Evolutionary conservation across 2,329 filamentous ascomycete species (phyloP).

Genomic region (Trichoderma harzianum): DNA sequence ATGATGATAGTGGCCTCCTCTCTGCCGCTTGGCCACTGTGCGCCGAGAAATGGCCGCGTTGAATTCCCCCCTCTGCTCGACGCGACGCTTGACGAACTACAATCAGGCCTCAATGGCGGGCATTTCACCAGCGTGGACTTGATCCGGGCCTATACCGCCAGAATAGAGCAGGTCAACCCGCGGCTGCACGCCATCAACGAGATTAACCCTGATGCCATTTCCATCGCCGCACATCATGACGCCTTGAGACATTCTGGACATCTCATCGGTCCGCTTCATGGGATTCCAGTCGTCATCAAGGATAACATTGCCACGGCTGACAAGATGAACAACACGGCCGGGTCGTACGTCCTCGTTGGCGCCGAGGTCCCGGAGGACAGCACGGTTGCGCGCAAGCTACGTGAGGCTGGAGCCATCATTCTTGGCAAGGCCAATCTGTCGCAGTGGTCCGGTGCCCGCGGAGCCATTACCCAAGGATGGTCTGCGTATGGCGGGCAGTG

Average conservation of each 20-base stretch:
- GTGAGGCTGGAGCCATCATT: conserved; percentile 59
- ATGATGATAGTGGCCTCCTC: not conserved
- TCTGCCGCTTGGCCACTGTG: not conserved
- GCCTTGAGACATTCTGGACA: conserved; percentile 11
- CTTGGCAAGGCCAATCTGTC: conserved; percentile 63
- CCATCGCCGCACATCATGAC: conserved; percentile 25
- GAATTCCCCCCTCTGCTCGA: not conserved
- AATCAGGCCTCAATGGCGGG: conserved; percentile 21
- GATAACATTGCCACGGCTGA: conserved; percentile 61
- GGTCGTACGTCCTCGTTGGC: conserved; percentile 56
- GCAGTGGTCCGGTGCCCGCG: conserved; percentile 59
- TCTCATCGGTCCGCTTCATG: conserved; percentile 48
- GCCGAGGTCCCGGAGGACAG: conserved; percentile 54
- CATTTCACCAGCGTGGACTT: conserved; percentile 37
- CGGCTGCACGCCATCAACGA: conserved; percentile 29
- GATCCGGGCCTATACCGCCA: conserved; percentile 31
- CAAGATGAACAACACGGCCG: conserved; percentile 52
- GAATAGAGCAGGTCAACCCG: conserved; percentile 32
- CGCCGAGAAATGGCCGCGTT: not conserved
- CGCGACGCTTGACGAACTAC: conserved; percentile 22
- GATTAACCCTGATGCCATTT: conserved; percentile 35
- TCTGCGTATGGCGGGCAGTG: conserved; percentile 60
- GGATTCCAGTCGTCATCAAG: conserved; percentile 61
- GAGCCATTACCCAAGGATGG: conserved; percentile 57
- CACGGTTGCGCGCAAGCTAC: conserved; percentile 57